These are phyloP conservation scores for Gynandropsis gynandra DNA, from an alignment of 345 rosid species.

Conservation along the genomic window DNA sequence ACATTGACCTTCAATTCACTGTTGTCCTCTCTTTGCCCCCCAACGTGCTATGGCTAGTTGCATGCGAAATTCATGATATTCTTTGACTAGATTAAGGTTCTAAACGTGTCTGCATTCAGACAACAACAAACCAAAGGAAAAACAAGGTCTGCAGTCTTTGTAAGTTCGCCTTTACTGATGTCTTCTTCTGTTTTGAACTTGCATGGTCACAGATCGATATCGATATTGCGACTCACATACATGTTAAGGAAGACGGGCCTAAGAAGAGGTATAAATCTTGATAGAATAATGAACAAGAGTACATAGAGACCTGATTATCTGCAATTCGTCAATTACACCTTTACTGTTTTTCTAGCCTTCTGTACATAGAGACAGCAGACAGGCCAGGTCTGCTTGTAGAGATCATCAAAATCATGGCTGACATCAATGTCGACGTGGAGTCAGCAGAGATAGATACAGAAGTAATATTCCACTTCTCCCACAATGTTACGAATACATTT, in stretches of 20 bases:
- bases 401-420: constrained; percentile 69
- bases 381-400: constrained; percentile 93
- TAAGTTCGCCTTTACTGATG: background rate
- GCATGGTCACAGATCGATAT: constrained; percentile 68
- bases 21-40: too few relatives aligned
- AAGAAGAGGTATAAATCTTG: constrained; percentile 59
- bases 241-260: constrained; percentile 75
- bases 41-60: too few relatives aligned
- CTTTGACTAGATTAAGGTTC: background rate
- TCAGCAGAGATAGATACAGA: constrained; percentile 95
- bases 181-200: constrained; percentile 4
- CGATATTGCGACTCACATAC: constrained; percentile 72
- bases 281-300: background rate
- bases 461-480: too few relatives aligned
- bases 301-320: background rate
- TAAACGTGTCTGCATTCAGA: background rate
- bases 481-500: too few relatives aligned
- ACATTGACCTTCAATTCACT: too few relatives aligned
- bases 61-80: background rate
- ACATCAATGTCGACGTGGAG: constrained; percentile 76
- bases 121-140: too few relatives aligned
- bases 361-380: constrained; percentile 84
- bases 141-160: background rate
- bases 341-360: constrained; percentile 50
- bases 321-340: background rate